Base-by-base conservation (phyloP, 805 yeast genomes). In the Metschnikowia lachancei region DNA sequence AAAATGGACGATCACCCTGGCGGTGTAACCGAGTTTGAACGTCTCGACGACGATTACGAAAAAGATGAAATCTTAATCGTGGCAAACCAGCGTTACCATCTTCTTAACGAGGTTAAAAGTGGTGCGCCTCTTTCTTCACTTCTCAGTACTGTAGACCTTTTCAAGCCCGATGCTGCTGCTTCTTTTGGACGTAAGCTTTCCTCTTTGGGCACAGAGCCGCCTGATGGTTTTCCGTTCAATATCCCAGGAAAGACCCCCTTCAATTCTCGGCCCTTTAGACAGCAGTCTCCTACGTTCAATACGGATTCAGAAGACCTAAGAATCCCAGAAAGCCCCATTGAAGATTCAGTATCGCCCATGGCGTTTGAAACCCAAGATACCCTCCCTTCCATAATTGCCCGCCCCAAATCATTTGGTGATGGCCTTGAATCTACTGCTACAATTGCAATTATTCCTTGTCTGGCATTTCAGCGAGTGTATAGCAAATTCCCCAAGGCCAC, bases 381-480 rank as follows among this genome's bases (percentile, higher is more conserved):
- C 7, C 51, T 53, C 41, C 75, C 75, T 0, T 64, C 63, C 3
- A 63, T 89, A 16, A 77, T 91, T 13, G 96, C 95, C 0, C 76
- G 85, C 30, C 96, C 97, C 0, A 77, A 68, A 43, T 50, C 55
- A 3, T 31, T 39, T 2, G 44, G 49, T 4, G 57, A 39, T 6
- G 38, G 45, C 22, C 45, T 45, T 6, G 41, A 48, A 2, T 46
- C 58, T n/a, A 58, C 56, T 34, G 86, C 95, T 29, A 91, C 98
- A 0, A 85, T 92, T 44, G 96, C 98, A 0, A 85, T 92, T 31
- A 91, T 92, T 13, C 99, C 99, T 0, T 81, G 83, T 1, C 83
- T 81, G 43, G 87, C 97, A 0, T 94, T 92, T 56, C 75, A 79
- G 45, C 72, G 85, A 44, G 76, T 92, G 33, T 83, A 86, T 6